Evolutionary conservation across 306 rosid species (phyloP).

Genomic region (Vigna hirtella): DNA sequence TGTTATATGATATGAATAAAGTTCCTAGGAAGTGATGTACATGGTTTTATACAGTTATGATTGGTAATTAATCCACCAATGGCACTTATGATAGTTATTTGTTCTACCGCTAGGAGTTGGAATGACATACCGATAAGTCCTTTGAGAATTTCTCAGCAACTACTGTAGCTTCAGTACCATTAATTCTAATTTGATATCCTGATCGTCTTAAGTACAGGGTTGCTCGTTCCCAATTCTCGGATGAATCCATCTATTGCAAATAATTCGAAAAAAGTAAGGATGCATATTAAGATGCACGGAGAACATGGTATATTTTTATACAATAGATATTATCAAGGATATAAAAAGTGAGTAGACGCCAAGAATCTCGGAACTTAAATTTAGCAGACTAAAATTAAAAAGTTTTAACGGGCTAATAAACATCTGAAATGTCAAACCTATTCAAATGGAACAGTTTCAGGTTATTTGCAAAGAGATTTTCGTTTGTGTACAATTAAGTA

Average conservation of each 20-base stretch:
- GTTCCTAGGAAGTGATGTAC: background rate
- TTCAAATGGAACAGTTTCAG: background rate
- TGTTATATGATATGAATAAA: slow-evolving; percentile 11
- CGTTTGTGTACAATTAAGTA: background rate
- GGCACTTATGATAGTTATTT: background rate
- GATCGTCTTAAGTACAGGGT: slow-evolving; percentile 75
- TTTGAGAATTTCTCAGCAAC: slow-evolving; percentile 78
- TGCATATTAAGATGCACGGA: slow-evolving; percentile 12
- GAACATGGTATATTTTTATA: slow-evolving; percentile 15
- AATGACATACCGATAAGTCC: slow-evolving; percentile 81
- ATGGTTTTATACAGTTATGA: slow-evolving; percentile 12
- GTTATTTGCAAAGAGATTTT: background rate
- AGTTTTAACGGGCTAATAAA: background rate
- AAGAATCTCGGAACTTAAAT: slow-evolving; percentile 14
- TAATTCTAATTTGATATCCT: slow-evolving; percentile 72
- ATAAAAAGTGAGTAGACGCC: background rate
- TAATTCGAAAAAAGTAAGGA: slow-evolving; percentile 35
- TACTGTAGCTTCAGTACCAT: slow-evolving; percentile 57
- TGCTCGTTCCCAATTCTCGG: slow-evolving; percentile 88
- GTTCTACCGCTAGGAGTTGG: slow-evolving; percentile 15
- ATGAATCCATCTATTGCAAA: slow-evolving; percentile 72
- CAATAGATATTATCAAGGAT: background rate
- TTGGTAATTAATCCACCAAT: background rate
- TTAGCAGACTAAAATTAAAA: background rate
- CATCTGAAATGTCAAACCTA: background rate